Percentiles rank a stretch among this genome's conserved stretches.
Conservation (phyloP, 31 red algal genomes). For the Asparagopsis taxiformis region DNA sequence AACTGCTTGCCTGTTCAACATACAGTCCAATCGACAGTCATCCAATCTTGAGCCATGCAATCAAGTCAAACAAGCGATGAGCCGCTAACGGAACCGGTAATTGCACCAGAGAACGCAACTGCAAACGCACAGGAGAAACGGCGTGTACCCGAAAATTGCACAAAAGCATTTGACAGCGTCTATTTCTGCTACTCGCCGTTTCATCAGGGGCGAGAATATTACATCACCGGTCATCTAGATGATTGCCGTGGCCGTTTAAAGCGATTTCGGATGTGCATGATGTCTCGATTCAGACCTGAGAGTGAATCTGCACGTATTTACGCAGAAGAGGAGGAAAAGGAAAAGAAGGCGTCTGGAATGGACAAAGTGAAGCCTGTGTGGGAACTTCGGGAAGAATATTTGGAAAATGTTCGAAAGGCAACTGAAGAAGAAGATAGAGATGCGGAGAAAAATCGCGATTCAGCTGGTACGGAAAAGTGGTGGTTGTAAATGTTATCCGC, state of each 20-base stretch:
- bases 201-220: conserved; percentile 45
- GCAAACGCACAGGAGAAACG: too few species aligned
- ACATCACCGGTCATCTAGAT: conserved; percentile 41
- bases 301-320: conserved; percentile 30
- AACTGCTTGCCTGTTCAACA: too few species aligned
- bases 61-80: too few species aligned
- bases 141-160: conserved; percentile 40
- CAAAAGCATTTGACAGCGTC: conserved; percentile 55
- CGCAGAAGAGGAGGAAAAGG: conserved; percentile 23
- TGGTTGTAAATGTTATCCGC: conserved; percentile 8
- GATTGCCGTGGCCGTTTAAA: conserved; percentile 49
- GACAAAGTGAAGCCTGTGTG: conserved; percentile 33
- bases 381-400: conserved; percentile 61
- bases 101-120: too few species aligned
- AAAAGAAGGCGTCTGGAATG: conserved; percentile 11
- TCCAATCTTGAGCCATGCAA: too few species aligned
- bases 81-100: too few species aligned
- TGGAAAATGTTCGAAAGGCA: conserved; percentile 39
- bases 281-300: conserved; percentile 52
- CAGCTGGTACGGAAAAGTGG: conserved; percentile 11
- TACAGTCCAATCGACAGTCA: too few species aligned
- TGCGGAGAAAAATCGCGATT: not conserved
- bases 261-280: conserved; percentile 52
- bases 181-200: conserved; percentile 66
- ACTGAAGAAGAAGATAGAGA: conserved; percentile 5